A percentile compares a stretch with the other conserved stretches of the same genome.
phyloP scores from a whole-genome alignment of 768 basidiomycete species.

The Termitomyces sp. region DNA sequence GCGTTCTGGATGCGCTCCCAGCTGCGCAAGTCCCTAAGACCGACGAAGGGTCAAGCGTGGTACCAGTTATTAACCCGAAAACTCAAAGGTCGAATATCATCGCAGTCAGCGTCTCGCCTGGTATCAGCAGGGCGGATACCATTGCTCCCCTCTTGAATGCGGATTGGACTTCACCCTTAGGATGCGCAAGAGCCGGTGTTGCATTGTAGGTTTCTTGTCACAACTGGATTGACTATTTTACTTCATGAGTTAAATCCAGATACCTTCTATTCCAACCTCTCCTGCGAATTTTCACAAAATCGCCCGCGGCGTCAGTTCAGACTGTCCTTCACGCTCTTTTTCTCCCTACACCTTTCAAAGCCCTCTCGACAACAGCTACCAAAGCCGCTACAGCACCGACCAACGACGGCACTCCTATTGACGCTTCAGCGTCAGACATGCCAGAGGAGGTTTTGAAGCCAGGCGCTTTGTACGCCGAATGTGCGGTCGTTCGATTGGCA shows the following conservation, averaged over 20 bases:
- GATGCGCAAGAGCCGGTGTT: conserved; percentile 36
- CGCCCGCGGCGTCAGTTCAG: conserved; percentile 59
- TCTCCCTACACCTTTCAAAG: conserved; percentile 74
- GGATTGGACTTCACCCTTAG: conserved; percentile 30
- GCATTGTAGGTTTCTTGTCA: conserved; percentile 38
- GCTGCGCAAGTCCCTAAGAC: conserved; percentile 47
- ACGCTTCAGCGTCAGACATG: conserved; percentile 16
- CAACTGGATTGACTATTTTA: conserved; percentile 1
- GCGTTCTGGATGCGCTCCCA: conserved; percentile 78
- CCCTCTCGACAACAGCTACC: conserved; percentile 24
- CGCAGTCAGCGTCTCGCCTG: conserved; percentile 67
- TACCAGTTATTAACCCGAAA: conserved; percentile 32
- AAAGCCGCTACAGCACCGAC: background rate
- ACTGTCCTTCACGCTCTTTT: conserved; percentile 78
- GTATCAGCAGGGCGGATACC: conserved; percentile 67
- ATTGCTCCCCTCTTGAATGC: conserved; percentile 50
- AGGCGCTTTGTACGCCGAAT: conserved; percentile 73
- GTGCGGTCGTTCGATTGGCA: conserved; percentile 51
- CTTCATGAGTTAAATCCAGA: conserved; percentile 26
- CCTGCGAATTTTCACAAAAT: conserved; percentile 64
- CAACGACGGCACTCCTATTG: conserved; percentile 8
- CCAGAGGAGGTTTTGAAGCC: conserved; percentile 68
- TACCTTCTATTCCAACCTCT: conserved; percentile 66
- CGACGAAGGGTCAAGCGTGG: conserved; percentile 25
- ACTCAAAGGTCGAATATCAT: conserved; percentile 69